Evolutionary conservation across 2,329 filamentous ascomycete species (phyloP).

Genomic region (Venturia nashicola): DNA sequence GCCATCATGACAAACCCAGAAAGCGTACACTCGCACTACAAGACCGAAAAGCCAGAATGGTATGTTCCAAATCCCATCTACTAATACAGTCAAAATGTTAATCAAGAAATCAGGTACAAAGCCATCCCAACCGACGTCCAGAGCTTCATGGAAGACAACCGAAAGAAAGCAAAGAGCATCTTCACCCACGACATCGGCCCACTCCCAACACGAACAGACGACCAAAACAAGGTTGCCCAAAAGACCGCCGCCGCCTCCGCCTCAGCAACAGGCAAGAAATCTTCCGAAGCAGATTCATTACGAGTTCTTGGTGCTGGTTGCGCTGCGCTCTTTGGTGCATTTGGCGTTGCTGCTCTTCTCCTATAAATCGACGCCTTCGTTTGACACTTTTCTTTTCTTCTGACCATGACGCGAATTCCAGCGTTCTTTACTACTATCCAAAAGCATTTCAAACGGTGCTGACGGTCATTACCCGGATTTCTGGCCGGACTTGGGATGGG

Average conservation of each 20-base stretch:
- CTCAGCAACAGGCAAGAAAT: not conserved
- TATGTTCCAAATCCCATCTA: not conserved
- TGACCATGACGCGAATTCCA: not conserved
- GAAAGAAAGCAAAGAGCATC: slow-evolving; percentile 6
- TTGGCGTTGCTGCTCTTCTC: slow-evolving; percentile 3
- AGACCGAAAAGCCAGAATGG: slow-evolving; percentile 4
- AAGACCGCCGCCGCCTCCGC: not conserved
- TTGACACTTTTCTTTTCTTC: not conserved
- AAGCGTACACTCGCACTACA: not conserved
- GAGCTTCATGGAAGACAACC: slow-evolving; percentile 8
- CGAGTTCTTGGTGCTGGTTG: not conserved
- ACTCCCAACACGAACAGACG: not conserved
- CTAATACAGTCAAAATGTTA: not conserved
- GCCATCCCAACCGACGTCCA: slow-evolving; percentile 1
- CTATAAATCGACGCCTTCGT: not conserved
- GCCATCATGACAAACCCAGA: slow-evolving; percentile 3
- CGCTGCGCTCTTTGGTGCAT: slow-evolving; percentile 2
- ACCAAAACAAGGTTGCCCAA: not conserved
- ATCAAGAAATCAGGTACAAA: not conserved
- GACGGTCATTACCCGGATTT: not conserved
- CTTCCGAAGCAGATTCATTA: slow-evolving; percentile 1
- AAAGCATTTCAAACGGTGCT: not conserved
- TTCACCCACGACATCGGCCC: slow-evolving; percentile 7
- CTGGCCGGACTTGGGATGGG: not conserved
- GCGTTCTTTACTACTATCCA: not conserved